These are phyloP conservation scores for Meyerozyma carpophila DNA, from an alignment of 1,139 yeast genomes.

Conservation along the genomic window DNA sequence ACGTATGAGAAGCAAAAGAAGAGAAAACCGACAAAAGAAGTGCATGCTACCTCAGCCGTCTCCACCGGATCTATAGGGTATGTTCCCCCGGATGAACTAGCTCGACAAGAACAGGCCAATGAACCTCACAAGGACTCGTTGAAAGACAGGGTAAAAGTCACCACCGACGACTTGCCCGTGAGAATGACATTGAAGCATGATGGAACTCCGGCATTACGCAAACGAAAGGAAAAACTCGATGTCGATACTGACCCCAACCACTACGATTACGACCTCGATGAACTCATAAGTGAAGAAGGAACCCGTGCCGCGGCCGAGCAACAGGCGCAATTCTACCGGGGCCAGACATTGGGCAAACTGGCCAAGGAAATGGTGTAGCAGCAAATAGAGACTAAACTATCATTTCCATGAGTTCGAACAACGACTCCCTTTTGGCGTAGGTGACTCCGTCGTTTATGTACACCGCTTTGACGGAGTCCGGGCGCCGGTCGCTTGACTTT, in stretches of 20 bases:
- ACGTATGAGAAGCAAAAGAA: constrained; percentile 20
- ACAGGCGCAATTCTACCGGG: constrained; percentile 54
- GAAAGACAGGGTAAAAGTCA: constrained; percentile 27
- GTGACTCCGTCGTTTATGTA: constrained; percentile 1
- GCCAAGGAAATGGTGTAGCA: constrained; percentile 13
- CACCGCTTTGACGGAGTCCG: neutral
- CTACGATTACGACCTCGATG: constrained; percentile 56
- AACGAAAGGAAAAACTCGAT: constrained; percentile 25
- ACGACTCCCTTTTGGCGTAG: constrained; percentile 3
- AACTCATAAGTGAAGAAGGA: constrained; percentile 20
- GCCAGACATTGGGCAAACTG: constrained; percentile 28
- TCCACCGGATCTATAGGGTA: constrained; percentile 20
- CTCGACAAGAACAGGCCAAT: constrained; percentile 9
- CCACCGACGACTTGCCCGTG: constrained; percentile 36
- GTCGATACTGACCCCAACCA: constrained; percentile 30
- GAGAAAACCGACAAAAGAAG: constrained; percentile 7
- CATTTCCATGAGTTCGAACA: constrained; percentile 3
- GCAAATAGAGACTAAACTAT: constrained; percentile 8
- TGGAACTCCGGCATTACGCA: constrained; percentile 9
- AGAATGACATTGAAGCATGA: constrained; percentile 25
- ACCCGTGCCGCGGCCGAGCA: constrained; percentile 10
- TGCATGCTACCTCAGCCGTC: constrained; percentile 3
- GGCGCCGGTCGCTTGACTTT: neutral
- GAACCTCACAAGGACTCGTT: constrained; percentile 23
- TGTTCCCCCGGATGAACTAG: constrained; percentile 37